Evolutionary conservation across 106 monocot genomes (phyloP), one percentile per base, ranked within the genome.

Genomic region (Dendrobium catenatum): DNA sequence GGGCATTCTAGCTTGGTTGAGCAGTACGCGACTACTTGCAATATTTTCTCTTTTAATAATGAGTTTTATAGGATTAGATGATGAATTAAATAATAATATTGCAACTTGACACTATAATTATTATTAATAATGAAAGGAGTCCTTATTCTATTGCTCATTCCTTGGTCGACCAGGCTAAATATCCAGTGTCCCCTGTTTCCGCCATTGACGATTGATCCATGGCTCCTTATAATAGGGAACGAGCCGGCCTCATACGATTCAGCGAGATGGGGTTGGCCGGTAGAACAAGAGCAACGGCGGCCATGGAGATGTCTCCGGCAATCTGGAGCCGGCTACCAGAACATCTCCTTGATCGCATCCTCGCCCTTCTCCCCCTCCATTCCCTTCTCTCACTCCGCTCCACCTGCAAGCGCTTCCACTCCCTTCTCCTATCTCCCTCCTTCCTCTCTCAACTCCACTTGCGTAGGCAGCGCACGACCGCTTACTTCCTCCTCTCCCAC

Each of bases 401-500:
- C 42, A 82, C 82, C 82, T 75, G 81, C 79, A 67, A 78, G 31
- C 78, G 80, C 37, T 84, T 81, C 85, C 61, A 64, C 55, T 80
- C 80, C 41, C 84, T 68, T 42, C 78, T 81, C 48, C 64, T 55
- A 44, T 58, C 78, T 67, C 79, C 81, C 15, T 66, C 81, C 42
- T 78, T 79, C 81, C 81, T 85, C 26, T 44, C 84, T 49, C 73
- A 81, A 81, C 78, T 81, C 84, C 49, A 29, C 44, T 18, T 42
- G 10, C 18, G 33, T 0, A 11, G 41, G 26, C 46, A 8, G 31
- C 64, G 51, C 24, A 42, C 42, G 47, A 43, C 64, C 16, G 79
- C 87, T 9, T 87, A 81, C 81, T 81, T 87, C 81, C 46, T 84
- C 75, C 84, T 87, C 64, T 81, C 87, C 37, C 87, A 87, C 55